Conservation (phyloP, 177 flowering plant species). For the Vitis hybrid region DNA sequence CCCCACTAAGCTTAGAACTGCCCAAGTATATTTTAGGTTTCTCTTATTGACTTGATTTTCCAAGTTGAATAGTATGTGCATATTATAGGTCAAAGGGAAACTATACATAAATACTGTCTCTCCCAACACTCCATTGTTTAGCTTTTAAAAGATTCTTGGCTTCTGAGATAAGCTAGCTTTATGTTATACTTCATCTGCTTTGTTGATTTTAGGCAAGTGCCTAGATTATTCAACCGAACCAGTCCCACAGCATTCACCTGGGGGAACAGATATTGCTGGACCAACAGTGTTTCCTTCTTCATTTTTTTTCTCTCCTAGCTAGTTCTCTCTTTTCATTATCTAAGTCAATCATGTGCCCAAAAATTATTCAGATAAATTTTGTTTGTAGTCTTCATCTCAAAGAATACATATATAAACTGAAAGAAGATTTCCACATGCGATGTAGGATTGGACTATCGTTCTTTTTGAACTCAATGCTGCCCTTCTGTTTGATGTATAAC, state of each 20-base stretch:
- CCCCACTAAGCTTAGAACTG: neutral
- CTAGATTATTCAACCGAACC: constrained; percentile 14
- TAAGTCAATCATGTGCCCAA: neutral
- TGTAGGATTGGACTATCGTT: too few relatives aligned
- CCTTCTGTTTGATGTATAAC: too few relatives aligned
- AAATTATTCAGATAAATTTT: too few relatives aligned
- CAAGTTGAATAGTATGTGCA: neutral
- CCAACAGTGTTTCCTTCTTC: neutral
- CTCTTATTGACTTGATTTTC: constrained; percentile 1
- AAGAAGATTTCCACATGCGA: too few relatives aligned
- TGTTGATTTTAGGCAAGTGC: constrained; percentile 12
- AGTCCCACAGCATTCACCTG: neutral
- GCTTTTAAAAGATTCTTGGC: constrained; percentile 23
- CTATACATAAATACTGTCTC: neutral
- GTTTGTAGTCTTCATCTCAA: too few relatives aligned
- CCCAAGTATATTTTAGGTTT: neutral
- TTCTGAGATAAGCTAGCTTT: constrained; percentile 5
- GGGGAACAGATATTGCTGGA: constrained; percentile 7
- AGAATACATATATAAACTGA: too few relatives aligned
- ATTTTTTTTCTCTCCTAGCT: neutral
- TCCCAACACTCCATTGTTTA: constrained; percentile 8
- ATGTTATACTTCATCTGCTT: constrained; percentile 8
- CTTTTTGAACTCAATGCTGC: too few relatives aligned
- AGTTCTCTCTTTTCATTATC: neutral
- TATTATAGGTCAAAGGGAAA: neutral